Conservation (phyloP, 768 basidiomycete genomes). For the Kockovaella imperatae region DNA sequence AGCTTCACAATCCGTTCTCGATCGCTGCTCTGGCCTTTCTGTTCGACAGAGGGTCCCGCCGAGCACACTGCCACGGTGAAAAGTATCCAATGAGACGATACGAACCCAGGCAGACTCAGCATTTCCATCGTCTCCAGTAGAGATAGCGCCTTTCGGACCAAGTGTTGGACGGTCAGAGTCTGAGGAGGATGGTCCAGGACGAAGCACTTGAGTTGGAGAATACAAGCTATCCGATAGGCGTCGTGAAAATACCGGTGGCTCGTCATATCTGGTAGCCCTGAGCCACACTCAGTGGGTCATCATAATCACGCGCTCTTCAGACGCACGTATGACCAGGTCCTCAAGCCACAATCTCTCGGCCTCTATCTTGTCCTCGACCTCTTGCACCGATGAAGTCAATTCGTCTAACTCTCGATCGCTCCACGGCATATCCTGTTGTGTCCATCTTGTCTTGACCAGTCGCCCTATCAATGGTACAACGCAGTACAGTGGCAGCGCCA, state of each 20-base stretch:
- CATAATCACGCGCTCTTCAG: neutral
- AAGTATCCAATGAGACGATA: conserved; percentile 30
- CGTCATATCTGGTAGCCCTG: conserved; percentile 24
- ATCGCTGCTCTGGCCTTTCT: conserved; percentile 13
- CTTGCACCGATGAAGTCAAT: conserved; percentile 15
- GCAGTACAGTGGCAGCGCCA: conserved; percentile 19
- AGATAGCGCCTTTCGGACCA: conserved; percentile 25
- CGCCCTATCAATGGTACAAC: conserved; percentile 24
- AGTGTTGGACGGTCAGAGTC: conserved; percentile 19
- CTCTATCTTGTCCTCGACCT: conserved; percentile 16
- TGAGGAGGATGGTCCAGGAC: conserved; percentile 26
- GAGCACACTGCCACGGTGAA: conserved; percentile 25
- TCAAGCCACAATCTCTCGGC: conserved; percentile 22
- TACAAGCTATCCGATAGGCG: conserved; percentile 25
- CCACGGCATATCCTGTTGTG: conserved; percentile 14
- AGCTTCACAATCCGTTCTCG: conserved; percentile 20
- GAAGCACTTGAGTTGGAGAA: conserved; percentile 17
- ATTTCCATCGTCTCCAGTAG: conserved; percentile 30
- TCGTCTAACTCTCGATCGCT: conserved; percentile 25
- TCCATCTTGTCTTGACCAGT: conserved; percentile 12
- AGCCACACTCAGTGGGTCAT: neutral
- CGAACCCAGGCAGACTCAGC: conserved; percentile 21
- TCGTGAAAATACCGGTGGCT: conserved; percentile 35
- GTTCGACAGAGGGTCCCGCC: no score
- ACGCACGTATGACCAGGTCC: conserved; percentile 17